Evolutionary conservation across 495 filamentous ascomycete species (phyloP).

Genomic region (Aspergillus baeticus): DNA sequence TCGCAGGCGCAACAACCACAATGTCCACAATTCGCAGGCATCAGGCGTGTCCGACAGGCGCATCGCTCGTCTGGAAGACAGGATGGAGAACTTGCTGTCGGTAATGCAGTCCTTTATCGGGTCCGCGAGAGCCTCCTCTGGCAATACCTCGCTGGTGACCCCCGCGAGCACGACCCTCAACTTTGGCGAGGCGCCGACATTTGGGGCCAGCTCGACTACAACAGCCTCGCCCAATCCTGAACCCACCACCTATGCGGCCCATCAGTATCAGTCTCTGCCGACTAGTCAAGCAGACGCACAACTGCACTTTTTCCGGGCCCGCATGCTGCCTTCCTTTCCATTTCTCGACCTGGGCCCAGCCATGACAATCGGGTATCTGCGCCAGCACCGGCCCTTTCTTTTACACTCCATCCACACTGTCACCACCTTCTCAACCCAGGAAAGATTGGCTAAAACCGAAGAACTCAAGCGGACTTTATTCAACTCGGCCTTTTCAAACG

Average conservation of each 20-base stretch:
- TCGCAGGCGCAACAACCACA: slow-evolving; percentile 24
- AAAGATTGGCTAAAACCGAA: slow-evolving; percentile 18
- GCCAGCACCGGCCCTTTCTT: slow-evolving; percentile 23
- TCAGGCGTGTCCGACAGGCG: slow-evolving; percentile 41
- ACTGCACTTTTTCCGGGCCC: slow-evolving; percentile 36
- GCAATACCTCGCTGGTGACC: not conserved
- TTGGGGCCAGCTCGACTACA: not conserved
- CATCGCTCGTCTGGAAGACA: slow-evolving; percentile 44
- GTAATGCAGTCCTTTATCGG: slow-evolving; percentile 21
- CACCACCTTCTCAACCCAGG: slow-evolving; percentile 26
- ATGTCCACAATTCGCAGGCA: slow-evolving; percentile 5
- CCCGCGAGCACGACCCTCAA: not conserved
- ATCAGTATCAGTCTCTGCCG: slow-evolving; percentile 10
- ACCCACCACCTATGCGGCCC: not conserved
- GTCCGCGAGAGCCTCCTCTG: no score
- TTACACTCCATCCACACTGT: slow-evolving; percentile 26
- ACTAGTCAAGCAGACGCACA: slow-evolving; percentile 33
- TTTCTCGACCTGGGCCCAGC: slow-evolving; percentile 33
- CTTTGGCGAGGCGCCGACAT: not conserved
- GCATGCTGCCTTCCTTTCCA: slow-evolving; percentile 41
- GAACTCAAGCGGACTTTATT: slow-evolving; percentile 24
- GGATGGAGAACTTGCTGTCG: slow-evolving; percentile 27
- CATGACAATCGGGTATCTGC: slow-evolving; percentile 23
- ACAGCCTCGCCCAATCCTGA: slow-evolving; percentile 2
- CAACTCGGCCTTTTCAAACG: slow-evolving; percentile 23